Conservation (phyloP, 805 yeast genomes). For the Wickerhamiella vanderwaltii region DNA sequence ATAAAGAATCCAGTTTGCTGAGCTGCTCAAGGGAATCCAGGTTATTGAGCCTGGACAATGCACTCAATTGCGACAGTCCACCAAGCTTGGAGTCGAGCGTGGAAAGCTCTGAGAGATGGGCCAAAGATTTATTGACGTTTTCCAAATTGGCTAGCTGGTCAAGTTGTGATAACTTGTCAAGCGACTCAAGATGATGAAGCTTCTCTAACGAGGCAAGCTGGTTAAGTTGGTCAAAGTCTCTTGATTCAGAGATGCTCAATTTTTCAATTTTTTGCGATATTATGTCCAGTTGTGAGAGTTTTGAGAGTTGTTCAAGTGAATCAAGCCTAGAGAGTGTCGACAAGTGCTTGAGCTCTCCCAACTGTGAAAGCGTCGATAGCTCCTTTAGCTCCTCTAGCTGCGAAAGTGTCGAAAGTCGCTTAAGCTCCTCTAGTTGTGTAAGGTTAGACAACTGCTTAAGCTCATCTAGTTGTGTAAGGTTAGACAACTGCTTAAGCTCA, state of each 20-base stretch:
- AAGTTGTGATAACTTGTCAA: neutral
- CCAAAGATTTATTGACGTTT: too few species aligned
- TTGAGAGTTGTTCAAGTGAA: conserved; percentile 18
- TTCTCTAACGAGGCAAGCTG: conserved; percentile 9
- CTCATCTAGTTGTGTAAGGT: conserved; percentile 13
- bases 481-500: conserved; percentile 1
- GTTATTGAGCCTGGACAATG: neutral
- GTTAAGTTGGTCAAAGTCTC: conserved; percentile 2
- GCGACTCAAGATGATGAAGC: conserved; percentile 19
- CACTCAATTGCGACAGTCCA: neutral
- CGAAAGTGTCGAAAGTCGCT: conserved; percentile 3
- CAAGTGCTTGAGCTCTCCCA: neutral
- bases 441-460: conserved; percentile 10
- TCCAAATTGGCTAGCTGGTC: neutral
- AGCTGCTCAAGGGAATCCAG: conserved; percentile 3
- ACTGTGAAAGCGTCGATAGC: neutral
- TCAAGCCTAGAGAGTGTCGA: neutral
- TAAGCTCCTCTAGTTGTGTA: conserved; percentile 8
- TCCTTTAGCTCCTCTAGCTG: conserved; percentile 1
- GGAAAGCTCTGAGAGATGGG: conserved; percentile 2
- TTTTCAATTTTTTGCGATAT: neutral
- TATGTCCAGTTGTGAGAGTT: conserved; percentile 2
- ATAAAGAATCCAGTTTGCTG: neutral
- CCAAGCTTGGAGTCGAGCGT: conserved; percentile 3
- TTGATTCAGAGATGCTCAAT: too few species aligned